phyloP scores from a whole-genome alignment of 2,329 filamentous ascomycete genomes.

The Fusarium globosum region DNA sequence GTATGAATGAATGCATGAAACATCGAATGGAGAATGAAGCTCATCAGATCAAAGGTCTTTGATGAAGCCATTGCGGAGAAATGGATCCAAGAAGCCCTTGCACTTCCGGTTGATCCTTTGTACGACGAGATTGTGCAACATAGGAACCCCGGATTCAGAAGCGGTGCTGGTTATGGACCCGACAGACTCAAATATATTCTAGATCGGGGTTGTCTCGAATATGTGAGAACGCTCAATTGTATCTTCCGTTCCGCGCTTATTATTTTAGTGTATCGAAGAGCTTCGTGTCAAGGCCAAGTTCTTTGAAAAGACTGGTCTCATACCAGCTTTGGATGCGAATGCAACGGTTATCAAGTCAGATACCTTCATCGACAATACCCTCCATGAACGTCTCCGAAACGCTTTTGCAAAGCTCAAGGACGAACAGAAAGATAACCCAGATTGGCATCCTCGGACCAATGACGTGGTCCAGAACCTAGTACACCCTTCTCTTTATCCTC shows the following conservation, averaged over 20 bases:
- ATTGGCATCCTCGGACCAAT: constrained; percentile 25
- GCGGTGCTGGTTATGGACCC: neutral
- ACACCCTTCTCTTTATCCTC: constrained; percentile 36
- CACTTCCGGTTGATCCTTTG: constrained; percentile 4
- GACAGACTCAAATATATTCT: constrained; percentile 20
- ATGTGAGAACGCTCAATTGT: neutral
- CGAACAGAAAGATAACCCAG: constrained; percentile 27
- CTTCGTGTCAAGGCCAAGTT: constrained; percentile 59
- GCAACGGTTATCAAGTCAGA: constrained; percentile 42
- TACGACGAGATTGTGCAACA: constrained; percentile 10
- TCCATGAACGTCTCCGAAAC: constrained; percentile 14
- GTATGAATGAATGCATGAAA: neutral
- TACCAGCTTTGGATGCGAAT: constrained; percentile 46
- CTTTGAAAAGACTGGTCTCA: constrained; percentile 51
- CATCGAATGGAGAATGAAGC: rapidly evolving
- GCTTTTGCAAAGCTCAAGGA: constrained; percentile 34
- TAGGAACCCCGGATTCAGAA: neutral
- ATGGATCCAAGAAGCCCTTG: constrained; percentile 32
- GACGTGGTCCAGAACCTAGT: constrained; percentile 24
- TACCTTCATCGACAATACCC: constrained; percentile 3
- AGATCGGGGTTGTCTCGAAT: constrained; percentile 27
- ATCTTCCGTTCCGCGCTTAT: too few relatives aligned
- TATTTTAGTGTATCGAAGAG: constrained; percentile 47
- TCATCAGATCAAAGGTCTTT: neutral
- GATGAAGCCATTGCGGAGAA: constrained; percentile 10